Evolutionary conservation across 2,329 filamentous ascomycete species (phyloP).

Genomic region (Zymoseptoria brevis): DNA sequence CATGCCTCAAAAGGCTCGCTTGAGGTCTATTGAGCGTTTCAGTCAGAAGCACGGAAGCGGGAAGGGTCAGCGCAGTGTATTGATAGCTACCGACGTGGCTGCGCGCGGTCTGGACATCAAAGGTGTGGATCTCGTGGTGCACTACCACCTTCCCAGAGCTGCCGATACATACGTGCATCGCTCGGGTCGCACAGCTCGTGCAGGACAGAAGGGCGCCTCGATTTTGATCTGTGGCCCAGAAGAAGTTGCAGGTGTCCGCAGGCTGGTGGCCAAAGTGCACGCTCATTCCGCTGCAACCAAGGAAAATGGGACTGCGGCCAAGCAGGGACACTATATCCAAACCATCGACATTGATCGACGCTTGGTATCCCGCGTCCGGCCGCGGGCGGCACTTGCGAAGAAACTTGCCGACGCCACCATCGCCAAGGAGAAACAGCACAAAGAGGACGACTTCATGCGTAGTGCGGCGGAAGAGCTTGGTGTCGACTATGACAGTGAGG

Average conservation of each 20-base stretch:
- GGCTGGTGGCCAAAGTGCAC: slow-evolving; percentile 84
- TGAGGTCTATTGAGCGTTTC: slow-evolving; percentile 89
- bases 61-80: slow-evolving; percentile 46
- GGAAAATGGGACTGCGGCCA: slow-evolving; percentile 41
- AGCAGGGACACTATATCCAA: slow-evolving; percentile 58
- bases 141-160: slow-evolving; percentile 88
- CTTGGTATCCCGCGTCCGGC: slow-evolving; percentile 66
- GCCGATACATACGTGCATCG: slow-evolving; percentile 94
- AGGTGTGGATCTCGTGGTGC: slow-evolving; percentile 78
- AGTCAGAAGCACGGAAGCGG: slow-evolving; percentile 44
- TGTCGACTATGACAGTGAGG: slow-evolving; percentile 86
- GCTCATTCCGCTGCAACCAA: slow-evolving; percentile 41
- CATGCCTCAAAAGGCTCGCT: slow-evolving; percentile 90
- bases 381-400: slow-evolving; percentile 73
- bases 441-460: slow-evolving; percentile 77
- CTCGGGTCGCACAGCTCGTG: slow-evolving; percentile 87
- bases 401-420: slow-evolving; percentile 72
- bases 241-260: slow-evolving; percentile 74
- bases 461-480: slow-evolving; percentile 85
- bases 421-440: slow-evolving; percentile 78
- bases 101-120: slow-evolving; percentile 91
- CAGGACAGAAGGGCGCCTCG: slow-evolving; percentile 66
- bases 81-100: slow-evolving; percentile 89
- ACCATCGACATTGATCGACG: slow-evolving; percentile 78
- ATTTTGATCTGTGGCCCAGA: slow-evolving; percentile 86